Conservation (phyloP, 1,284 basidiomycete genomes). For the Schizophyllum amplum region DNA sequence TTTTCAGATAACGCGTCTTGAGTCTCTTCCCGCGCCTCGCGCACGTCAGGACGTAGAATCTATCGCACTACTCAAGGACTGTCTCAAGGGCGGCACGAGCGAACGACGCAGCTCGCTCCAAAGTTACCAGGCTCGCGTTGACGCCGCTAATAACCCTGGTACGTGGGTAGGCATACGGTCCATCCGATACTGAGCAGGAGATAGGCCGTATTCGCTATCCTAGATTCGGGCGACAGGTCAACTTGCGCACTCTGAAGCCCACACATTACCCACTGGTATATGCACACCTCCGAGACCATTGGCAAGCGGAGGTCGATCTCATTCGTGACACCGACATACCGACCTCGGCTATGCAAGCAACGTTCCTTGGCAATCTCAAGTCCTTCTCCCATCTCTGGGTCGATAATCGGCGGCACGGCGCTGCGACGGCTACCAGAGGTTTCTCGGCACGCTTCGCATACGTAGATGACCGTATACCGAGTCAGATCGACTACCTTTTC, state of each 20-base stretch:
- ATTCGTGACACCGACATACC: background rate
- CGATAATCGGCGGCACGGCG: conserved; percentile 4
- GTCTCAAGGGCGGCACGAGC: conserved; percentile 6
- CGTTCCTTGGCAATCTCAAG: conserved; percentile 4
- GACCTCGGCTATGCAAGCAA: background rate
- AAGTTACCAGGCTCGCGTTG: conserved; percentile 5
- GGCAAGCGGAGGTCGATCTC: background rate
- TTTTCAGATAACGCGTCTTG: conserved; percentile 5
- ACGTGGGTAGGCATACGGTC: background rate
- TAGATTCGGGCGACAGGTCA: background rate
- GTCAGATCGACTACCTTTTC: conserved; percentile 5
- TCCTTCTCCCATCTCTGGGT: conserved; percentile 9
- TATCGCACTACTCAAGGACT: conserved; percentile 1
- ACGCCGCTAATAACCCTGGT: conserved; percentile 1
- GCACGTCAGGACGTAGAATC: conserved; percentile 4
- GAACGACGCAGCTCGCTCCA: conserved; percentile 9
- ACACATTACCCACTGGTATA: conserved; percentile 6
- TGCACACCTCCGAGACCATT: background rate
- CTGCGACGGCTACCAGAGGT: conserved; percentile 2
- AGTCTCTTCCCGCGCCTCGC: background rate
- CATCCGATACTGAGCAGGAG: background rate
- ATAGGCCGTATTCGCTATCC: conserved; percentile 4
- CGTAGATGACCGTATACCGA: conserved; percentile 5
- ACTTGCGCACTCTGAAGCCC: background rate
- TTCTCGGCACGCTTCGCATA: conserved; percentile 6